Conservation (phyloP, 2,329 filamentous ascomycete species). For the Penicillium crustosum region DNA sequence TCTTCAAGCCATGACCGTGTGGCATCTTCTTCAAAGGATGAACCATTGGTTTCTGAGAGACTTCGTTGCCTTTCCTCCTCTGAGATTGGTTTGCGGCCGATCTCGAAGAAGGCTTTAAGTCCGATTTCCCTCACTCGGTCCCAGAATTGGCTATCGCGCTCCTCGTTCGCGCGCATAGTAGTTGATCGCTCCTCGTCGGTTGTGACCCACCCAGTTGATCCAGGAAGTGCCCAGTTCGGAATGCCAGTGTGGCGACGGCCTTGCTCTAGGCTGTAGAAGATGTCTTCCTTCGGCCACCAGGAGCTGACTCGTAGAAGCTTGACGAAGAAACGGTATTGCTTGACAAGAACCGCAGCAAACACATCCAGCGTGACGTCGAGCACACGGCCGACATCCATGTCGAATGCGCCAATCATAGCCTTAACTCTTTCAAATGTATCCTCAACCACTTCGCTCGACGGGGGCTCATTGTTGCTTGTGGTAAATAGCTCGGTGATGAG, state of each 20-base stretch:
- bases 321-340: slow-evolving; percentile 90
- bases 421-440: slow-evolving; percentile 91
- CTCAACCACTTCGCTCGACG: slow-evolving; percentile 72
- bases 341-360: slow-evolving; percentile 88
- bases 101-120: slow-evolving; percentile 83
- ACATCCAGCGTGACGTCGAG: slow-evolving; percentile 94
- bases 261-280: slow-evolving; percentile 40
- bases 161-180: slow-evolving; percentile 57
- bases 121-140: slow-evolving; percentile 71
- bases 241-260: slow-evolving; percentile 57
- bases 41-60: slow-evolving; percentile 40
- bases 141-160: slow-evolving; percentile 79
- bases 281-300: slow-evolving; percentile 83
- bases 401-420: slow-evolving; percentile 92
- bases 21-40: slow-evolving; percentile 53
- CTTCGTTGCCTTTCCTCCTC: slow-evolving; percentile 56
- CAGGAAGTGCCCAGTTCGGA: slow-evolving; percentile 82
- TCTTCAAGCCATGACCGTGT: slow-evolving; percentile 73
- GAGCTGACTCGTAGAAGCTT: slow-evolving; percentile 88
- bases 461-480: slow-evolving; percentile 71
- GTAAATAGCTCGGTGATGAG: slow-evolving; percentile 94
- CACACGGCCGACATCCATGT: slow-evolving; percentile 91
- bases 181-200: slow-evolving; percentile 68
- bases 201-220: slow-evolving; percentile 61
- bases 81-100: slow-evolving; percentile 70